These are phyloP conservation scores for Chalaropsis ovoidea DNA, from an alignment of 2,329 filamentous ascomycete genomes.

Conservation along the genomic window DNA sequence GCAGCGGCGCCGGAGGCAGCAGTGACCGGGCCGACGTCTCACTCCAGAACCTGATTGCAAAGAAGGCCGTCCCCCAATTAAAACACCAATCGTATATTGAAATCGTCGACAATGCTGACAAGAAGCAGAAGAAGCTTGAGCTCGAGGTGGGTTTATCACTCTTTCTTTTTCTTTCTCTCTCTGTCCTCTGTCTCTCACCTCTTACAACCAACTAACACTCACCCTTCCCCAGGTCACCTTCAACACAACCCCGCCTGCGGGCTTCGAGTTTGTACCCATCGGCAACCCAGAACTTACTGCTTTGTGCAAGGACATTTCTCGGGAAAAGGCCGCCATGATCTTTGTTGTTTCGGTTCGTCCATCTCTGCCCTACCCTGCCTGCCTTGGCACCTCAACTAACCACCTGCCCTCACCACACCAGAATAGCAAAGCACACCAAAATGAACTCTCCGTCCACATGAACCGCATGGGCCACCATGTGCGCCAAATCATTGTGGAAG, in stretches of 20 bases:
- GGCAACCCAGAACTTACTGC: conserved; percentile 52
- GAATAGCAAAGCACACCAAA: conserved; percentile 32
- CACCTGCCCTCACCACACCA: conserved; percentile 24
- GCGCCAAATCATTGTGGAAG: conserved; percentile 48
- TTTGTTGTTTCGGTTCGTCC: conserved; percentile 54
- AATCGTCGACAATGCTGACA: conserved; percentile 53
- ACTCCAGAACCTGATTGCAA: conserved; percentile 32
- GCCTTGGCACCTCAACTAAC: not conserved
- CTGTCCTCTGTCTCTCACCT: not conserved
- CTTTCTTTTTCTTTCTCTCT: not conserved
- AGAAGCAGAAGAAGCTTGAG: conserved; percentile 51
- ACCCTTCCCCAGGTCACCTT: conserved; percentile 41
- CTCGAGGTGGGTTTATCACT: conserved; percentile 40
- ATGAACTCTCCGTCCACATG: conserved; percentile 42
- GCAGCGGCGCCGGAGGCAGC: not conserved
- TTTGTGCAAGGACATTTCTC: conserved; percentile 54
- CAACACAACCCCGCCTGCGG: conserved; percentile 44
- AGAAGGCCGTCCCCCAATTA: conserved; percentile 36
- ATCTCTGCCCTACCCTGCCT: conserved; percentile 8
- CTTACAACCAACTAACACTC: conserved; percentile 25
- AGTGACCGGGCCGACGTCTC: not conserved
- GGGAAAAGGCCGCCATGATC: conserved; percentile 52
- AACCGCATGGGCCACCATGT: conserved; percentile 53
- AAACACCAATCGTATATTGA: conserved; percentile 56
- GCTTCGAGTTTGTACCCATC: conserved; percentile 53